phyloP scores from a whole-genome alignment of 2,329 filamentous ascomycete genomes.

The Fusarium nisikadoi region DNA sequence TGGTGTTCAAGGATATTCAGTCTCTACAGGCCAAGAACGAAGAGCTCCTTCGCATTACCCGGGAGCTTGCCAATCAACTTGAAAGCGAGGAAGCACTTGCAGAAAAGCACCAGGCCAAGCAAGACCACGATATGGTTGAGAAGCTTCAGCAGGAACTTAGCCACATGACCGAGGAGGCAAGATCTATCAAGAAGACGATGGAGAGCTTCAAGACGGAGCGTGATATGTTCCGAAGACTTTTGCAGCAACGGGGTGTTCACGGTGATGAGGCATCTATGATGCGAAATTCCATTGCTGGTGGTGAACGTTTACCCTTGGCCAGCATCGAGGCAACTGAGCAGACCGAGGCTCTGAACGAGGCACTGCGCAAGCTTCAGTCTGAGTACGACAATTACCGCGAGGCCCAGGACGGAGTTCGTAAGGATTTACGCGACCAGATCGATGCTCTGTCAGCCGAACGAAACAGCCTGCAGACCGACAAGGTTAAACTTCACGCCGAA shows the following conservation, averaged over 20 bases:
- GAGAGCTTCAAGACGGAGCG: constrained; percentile 96
- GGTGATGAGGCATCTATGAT: constrained; percentile 75
- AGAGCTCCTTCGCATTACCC: constrained; percentile 82
- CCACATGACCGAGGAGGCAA: constrained; percentile 84
- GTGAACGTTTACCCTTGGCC: constrained; percentile 62
- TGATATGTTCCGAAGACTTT: constrained; percentile 96
- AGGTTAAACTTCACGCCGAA: constrained; percentile 82
- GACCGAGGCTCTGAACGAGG: constrained; percentile 72
- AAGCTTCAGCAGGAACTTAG: constrained; percentile 77
- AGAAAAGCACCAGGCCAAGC: constrained; percentile 69
- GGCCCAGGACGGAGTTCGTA: constrained; percentile 83
- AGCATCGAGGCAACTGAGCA: constrained; percentile 68
- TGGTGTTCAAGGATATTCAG: constrained; percentile 85
- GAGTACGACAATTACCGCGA: constrained; percentile 92
- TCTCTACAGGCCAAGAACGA: constrained; percentile 90
- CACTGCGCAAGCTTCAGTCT: constrained; percentile 86
- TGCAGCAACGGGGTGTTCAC: constrained; percentile 75
- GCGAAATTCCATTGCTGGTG: constrained; percentile 74
- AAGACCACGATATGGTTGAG: constrained; percentile 78
- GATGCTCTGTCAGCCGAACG: constrained; percentile 86
- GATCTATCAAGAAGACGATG: constrained; percentile 82
- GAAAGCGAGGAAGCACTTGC: constrained; percentile 87
- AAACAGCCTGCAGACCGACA: constrained; percentile 81
- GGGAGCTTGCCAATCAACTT: constrained; percentile 87
- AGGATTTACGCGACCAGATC: constrained; percentile 84